Evolutionary conservation across 176 grass and related monocot species (phyloP).

Genomic region (Carex littledalei): DNA sequence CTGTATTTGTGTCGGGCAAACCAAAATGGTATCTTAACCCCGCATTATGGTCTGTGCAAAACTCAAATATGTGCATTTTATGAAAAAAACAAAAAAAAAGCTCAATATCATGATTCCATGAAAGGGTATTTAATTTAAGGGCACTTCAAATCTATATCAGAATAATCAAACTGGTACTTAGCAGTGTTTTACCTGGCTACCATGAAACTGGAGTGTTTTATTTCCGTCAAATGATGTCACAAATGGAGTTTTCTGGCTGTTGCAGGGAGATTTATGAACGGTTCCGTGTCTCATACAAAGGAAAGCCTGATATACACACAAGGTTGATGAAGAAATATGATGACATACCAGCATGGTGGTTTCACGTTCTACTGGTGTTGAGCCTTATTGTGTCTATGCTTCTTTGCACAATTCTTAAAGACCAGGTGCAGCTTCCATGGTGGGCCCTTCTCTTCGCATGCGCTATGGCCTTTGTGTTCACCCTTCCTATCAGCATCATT

Average conservation of each 20-base stretch:
- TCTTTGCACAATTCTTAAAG: conserved; percentile 67
- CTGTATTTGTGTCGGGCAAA: background rate
- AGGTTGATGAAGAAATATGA: conserved; percentile 73
- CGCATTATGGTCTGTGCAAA: background rate
- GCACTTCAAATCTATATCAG: background rate
- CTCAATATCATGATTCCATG: background rate
- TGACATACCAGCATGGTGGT: conserved; percentile 91
- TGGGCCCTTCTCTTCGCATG: conserved; percentile 78
- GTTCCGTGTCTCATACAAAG: conserved; percentile 44
- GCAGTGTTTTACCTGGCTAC: background rate
- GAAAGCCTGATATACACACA: conserved; percentile 75
- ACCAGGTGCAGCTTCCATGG: conserved; percentile 86
- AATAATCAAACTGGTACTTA: background rate
- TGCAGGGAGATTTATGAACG: conserved; percentile 65
- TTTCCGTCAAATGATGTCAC: background rate
- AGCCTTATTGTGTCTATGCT: conserved; percentile 31
- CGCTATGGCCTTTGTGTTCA: conserved; percentile 65
- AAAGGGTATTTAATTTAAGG: background rate
- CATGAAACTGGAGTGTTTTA: background rate
- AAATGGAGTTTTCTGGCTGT: background rate
- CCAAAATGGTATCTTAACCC: background rate
- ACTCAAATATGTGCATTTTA: background rate
- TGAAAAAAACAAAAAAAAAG: background rate
- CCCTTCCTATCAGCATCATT: conserved; percentile 79
- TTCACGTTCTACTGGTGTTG: conserved; percentile 35